Evolutionary conservation across 2,329 filamentous ascomycete species (phyloP).

Genomic region (Didymella keratinophila): DNA sequence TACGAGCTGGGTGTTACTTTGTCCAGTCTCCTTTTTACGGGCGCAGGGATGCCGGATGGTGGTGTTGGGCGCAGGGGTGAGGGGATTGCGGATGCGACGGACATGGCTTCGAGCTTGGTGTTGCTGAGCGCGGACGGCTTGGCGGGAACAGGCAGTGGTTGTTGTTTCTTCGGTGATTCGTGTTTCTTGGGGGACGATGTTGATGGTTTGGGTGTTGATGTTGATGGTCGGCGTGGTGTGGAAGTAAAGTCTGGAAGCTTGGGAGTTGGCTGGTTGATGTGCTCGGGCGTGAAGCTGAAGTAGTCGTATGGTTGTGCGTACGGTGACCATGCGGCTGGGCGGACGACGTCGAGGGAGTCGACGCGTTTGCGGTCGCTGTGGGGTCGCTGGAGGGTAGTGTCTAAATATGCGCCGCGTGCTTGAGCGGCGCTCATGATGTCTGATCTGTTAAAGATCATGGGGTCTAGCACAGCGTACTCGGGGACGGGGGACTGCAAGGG

Average conservation of each 20-base stretch:
- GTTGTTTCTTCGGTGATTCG: background rate
- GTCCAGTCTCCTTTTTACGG: conserved; percentile 41
- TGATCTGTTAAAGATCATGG: conserved; percentile 19
- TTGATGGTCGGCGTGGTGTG: conserved; percentile 9
- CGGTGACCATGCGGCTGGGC: conserved; percentile 17
- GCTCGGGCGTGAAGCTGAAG: conserved; percentile 24
- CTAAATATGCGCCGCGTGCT: background rate
- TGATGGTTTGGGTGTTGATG: conserved; percentile 6
- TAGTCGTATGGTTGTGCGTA: conserved; percentile 23
- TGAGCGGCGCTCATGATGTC: conserved; percentile 8
- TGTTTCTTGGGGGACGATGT: conserved; percentile 1
- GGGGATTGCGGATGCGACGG: conserved; percentile 3
- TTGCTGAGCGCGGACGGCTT: conserved; percentile 14
- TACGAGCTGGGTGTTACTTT: conserved; percentile 52
- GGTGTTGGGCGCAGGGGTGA: conserved; percentile 1
- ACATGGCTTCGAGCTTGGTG: conserved; percentile 3
- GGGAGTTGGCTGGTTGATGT: conserved; percentile 26
- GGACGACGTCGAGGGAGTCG: conserved; percentile 32
- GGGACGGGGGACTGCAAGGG: conserved; percentile 38
- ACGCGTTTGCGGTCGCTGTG: conserved; percentile 24
- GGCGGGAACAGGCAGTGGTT: conserved; percentile 15
- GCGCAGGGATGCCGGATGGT: background rate
- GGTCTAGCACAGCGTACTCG: conserved; percentile 36
- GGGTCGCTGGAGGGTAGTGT: background rate
- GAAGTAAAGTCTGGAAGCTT: conserved; percentile 25